Base-by-base conservation (phyloP, 2,329 filamentous ascomycete species). In the Aspergillus pseudoglaucus region DNA sequence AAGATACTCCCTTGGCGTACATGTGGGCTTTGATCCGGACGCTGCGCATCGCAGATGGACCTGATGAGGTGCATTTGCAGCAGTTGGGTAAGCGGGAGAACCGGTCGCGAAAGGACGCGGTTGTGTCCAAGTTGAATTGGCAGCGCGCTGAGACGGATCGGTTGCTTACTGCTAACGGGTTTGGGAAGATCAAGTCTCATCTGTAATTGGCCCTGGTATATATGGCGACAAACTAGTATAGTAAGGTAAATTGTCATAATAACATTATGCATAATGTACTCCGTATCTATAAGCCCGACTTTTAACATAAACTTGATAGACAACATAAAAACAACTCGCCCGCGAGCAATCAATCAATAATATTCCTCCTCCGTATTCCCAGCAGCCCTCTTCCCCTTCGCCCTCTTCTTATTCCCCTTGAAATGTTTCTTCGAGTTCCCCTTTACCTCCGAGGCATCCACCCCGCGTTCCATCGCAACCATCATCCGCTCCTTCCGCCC, bases 21-120 rank as follows among this genome's bases (percentile, higher is more conserved):
- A 84, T 90, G 81, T 95, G 88, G 83, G 83, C 88, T 17, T 74
- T 79, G 51, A 87, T 90, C 61, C 78, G 90, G 49, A 95, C 90
- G 6, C 77, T 95, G 69, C 79, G 88, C 52, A 81, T 95, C 58
- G 90, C 89, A 0, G 93, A 98, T 70, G 93, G 93, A 0, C 93
- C 93, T 0, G 93, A 98, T 71, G 93, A 98, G 81, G 93, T 97
- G 51, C 93, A 94, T 68, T 71, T 90, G 71, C 54, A 75, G 68
- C 68, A 74, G 72, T 61, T 78, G 70, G 69, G 82, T 65, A 55
- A 72, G 74, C 58, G 81, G 75, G 57, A 81, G 76, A 74, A 79
- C 68, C 62, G 73, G 67, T 50, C 75, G 67, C 58, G 75, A 56
- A 67, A 71, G 65, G 64, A 74, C 62, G 56, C 68, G 53, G 51